Base-by-base conservation (phyloP, 2,329 filamentous ascomycete genomes). In the Fusarium scirpi region DNA sequence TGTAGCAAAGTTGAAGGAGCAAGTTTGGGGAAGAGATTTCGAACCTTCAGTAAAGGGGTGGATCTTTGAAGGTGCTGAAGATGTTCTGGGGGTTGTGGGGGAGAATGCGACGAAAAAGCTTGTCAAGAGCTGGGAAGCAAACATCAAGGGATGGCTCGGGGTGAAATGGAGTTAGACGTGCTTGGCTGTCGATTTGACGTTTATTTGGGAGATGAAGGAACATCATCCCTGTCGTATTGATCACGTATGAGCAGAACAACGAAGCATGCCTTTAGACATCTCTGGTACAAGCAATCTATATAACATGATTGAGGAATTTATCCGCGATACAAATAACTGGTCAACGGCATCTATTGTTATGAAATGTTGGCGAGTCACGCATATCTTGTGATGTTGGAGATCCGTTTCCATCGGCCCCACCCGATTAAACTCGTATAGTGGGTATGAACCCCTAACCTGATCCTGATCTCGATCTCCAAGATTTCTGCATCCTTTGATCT, bases 111-210 rank as follows among this genome's bases (percentile, higher is more conserved):
- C 78, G 8, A 64, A 66, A 24, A 73, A 68, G 43, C 66, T 81
- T 22, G 74, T 78, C n/a, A 71, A 74, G 30, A 79, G 80, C 43
- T 82, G 80, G 79, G 72, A 74, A 55, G 66, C 59, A 27, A 81
- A 80, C 20, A 48, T 80, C 1, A 76, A 74, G 53, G 79, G 78
- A 6, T 82, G 80, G 80, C 71, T 71, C 32, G 69, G 75, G 41
- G 78, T 81, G 4, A 76, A 74, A 44, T 81, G 79, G 79, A 72
- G 65, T 38, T 80, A 74, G 32, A 40, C 22, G 18, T 24, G 5
- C 11, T 45, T 16, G 8, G n/a, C 13, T 13, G 12, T 38, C 16
- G 22, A n/a, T 27, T 49, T 25, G 30, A 18, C n/a, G 22, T 9
- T 29, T 22, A 8, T 52, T n/a, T n/a, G 34, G 34, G 34, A 38